Conservation (phyloP, 2,329 filamentous ascomycete genomes). For the Colletotrichum spaethianum region DNA sequence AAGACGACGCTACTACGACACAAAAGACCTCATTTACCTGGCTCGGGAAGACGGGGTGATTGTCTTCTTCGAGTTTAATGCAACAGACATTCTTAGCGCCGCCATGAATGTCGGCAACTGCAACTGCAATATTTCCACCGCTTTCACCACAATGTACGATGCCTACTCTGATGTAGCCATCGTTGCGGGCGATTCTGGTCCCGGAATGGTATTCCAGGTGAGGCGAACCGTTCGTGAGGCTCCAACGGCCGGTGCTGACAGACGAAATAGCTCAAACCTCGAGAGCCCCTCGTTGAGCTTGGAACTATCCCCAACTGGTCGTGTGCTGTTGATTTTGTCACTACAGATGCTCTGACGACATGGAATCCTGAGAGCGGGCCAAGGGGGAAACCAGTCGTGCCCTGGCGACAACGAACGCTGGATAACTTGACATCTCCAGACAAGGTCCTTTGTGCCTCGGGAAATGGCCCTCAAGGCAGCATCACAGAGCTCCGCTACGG, state of each 20-base stretch:
- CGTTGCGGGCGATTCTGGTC: constrained; percentile 82
- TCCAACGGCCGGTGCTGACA: not conserved
- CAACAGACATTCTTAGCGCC: constrained; percentile 67
- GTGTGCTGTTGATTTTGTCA: constrained; percentile 69
- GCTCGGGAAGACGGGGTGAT: constrained; percentile 90
- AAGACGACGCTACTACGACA: constrained; percentile 71
- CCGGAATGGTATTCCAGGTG: constrained; percentile 83
- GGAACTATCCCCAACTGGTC: constrained; percentile 75
- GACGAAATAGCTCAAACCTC: constrained; percentile 35
- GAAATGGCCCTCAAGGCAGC: constrained; percentile 72
- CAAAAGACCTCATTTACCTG: constrained; percentile 85
- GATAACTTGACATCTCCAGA: constrained; percentile 52
- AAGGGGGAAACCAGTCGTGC: constrained; percentile 28
- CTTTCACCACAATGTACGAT: constrained; percentile 83
- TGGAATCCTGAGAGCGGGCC: constrained; percentile 51
- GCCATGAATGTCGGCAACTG: constrained; percentile 75
- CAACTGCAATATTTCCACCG: constrained; percentile 82
- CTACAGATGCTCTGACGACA: constrained; percentile 56
- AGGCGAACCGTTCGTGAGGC: constrained; percentile 44
- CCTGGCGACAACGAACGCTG: constrained; percentile 30
- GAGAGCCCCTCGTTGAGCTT: constrained; percentile 49
- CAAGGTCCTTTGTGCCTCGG: constrained; percentile 76
- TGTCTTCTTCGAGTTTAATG: constrained; percentile 78
- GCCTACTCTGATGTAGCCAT: constrained; percentile 83
- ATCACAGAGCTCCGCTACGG: constrained; percentile 80